Percentiles rank a stretch among this genome's conserved stretches.
These are phyloP conservation scores for Citrus medica DNA, from an alignment of 345 rosid species.

Conservation along the genomic window DNA sequence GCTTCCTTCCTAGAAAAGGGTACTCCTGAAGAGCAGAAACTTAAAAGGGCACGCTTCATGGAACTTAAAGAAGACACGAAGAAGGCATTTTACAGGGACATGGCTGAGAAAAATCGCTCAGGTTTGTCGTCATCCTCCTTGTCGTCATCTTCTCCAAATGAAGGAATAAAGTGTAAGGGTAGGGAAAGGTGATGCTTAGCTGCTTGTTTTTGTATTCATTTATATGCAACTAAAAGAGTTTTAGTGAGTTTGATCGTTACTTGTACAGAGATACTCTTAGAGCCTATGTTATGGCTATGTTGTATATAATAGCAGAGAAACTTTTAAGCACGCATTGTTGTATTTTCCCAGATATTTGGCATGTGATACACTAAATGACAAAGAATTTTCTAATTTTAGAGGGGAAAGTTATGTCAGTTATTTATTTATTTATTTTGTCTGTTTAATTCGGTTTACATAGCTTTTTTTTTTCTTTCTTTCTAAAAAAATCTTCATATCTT, in stretches of 20 bases:
- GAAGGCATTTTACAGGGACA: no score
- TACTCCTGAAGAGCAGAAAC: constrained; percentile 32
- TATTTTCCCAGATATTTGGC: background rate
- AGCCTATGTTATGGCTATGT: background rate
- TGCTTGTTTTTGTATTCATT: background rate
- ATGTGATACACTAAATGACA: background rate
- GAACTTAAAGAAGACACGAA: no score
- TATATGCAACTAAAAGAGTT: background rate
- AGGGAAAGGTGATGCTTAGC: constrained; percentile 9
- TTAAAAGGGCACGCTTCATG: constrained; percentile 35
- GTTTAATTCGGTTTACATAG: background rate
- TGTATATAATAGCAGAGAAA: constrained; percentile 1
- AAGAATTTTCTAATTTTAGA: background rate
- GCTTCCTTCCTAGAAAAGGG: constrained; percentile 15
- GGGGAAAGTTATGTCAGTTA: background rate
- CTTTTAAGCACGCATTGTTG: background rate
- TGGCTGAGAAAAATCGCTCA: constrained; percentile 20
- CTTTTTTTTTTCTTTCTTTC: no score
- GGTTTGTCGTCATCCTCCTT: background rate
- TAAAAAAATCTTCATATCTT: no score
- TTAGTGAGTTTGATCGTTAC: background rate
- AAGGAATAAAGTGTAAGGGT: constrained; percentile 4
- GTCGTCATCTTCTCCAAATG: constrained; percentile 22
- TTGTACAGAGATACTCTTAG: background rate
- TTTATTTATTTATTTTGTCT: background rate